These are phyloP conservation scores for Suhomyces emberorum DNA, from an alignment of 805 yeast species.

Conservation along the genomic window DNA sequence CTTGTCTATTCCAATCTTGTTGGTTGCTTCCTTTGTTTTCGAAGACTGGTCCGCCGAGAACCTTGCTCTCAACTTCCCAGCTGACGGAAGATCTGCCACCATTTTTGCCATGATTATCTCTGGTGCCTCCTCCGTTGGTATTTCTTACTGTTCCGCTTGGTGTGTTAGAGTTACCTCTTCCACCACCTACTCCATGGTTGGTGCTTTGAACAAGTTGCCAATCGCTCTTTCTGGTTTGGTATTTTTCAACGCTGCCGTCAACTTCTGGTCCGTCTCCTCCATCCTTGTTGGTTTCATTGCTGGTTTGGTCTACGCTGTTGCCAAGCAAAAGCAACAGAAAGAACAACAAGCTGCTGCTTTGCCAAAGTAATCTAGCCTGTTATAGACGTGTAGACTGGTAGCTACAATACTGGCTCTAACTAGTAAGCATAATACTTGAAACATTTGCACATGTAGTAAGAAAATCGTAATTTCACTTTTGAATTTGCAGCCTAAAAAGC, in stretches of 20 bases:
- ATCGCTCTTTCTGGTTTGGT: constrained; percentile 92
- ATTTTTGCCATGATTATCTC: constrained; percentile 84
- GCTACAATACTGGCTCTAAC: neutral
- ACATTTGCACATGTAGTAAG: too few relatives aligned
- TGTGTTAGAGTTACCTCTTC: constrained; percentile 99
- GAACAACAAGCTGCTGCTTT: constrained; percentile 14
- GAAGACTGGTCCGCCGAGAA: constrained; percentile 94
- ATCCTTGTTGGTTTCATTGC: constrained; percentile 92
- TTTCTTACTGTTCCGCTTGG: constrained; percentile 99
- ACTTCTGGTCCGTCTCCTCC: constrained; percentile 87
- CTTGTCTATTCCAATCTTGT: constrained; percentile 84
- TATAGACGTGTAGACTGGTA: neutral
- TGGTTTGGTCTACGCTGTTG: constrained; percentile 93
- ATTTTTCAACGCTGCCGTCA: constrained; percentile 93
- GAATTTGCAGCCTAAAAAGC: too few relatives aligned
- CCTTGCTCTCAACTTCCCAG: constrained; percentile 74
- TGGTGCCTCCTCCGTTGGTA: constrained; percentile 93
- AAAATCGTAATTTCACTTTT: too few relatives aligned
- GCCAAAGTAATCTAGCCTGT: constrained; percentile 2
- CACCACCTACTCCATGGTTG: constrained; percentile 98
- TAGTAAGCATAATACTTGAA: too few relatives aligned
- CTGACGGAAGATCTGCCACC: constrained; percentile 61
- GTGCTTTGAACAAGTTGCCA: constrained; percentile 97
- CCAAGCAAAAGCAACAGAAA: constrained; percentile 85
- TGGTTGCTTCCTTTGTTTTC: constrained; percentile 66